phyloP scores from a whole-genome alignment of 2,329 filamentous ascomycete genomes.

The Claviceps fusiformis region DNA sequence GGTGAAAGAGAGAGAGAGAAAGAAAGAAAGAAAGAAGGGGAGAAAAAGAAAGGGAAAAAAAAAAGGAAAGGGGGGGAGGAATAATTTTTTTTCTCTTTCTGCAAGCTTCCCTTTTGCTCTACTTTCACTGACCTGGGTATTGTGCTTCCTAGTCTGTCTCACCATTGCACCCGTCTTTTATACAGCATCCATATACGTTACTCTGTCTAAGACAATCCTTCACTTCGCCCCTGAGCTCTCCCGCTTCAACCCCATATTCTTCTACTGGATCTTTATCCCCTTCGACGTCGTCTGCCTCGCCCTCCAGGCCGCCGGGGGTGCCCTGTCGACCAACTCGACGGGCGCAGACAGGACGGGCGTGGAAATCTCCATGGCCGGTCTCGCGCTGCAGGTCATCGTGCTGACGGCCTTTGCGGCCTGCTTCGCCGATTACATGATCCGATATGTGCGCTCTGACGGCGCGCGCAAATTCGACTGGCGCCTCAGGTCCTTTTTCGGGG shows the following conservation, averaged over 20 bases:
- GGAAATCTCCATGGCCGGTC: slow-evolving; percentile 33
- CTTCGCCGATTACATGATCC: slow-evolving; percentile 36
- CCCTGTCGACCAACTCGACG: slow-evolving; percentile 29
- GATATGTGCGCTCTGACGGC: slow-evolving; percentile 21
- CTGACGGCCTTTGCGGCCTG: slow-evolving; percentile 36
- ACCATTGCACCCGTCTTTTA: slow-evolving; percentile 35
- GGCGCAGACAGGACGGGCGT: slow-evolving; percentile 26
- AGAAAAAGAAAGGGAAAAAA: neutral
- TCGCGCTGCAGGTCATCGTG: slow-evolving; percentile 44
- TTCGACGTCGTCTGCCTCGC: slow-evolving; percentile 43
- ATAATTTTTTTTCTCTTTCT: neutral
- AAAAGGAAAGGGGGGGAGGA: no score
- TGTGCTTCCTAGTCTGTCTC: slow-evolving; percentile 32
- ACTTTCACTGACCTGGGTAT: neutral
- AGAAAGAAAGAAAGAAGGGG: no score
- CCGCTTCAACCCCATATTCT: slow-evolving; percentile 28
- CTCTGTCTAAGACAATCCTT: slow-evolving; percentile 32
- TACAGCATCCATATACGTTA: slow-evolving; percentile 54
- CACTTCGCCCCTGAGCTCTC: slow-evolving; percentile 26
- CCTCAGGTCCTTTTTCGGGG: slow-evolving; percentile 33
- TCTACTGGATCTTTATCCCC: slow-evolving; percentile 38
- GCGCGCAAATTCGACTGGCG: slow-evolving; percentile 15
- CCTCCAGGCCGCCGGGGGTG: slow-evolving; percentile 44
- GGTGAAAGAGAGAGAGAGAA: no score
- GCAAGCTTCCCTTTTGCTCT: neutral